A percentile compares a stretch with the other conserved stretches of the same genome.
phyloP scores from a whole-genome alignment of 2,329 filamentous ascomycete species.

The Fusarium agapanthi region DNA sequence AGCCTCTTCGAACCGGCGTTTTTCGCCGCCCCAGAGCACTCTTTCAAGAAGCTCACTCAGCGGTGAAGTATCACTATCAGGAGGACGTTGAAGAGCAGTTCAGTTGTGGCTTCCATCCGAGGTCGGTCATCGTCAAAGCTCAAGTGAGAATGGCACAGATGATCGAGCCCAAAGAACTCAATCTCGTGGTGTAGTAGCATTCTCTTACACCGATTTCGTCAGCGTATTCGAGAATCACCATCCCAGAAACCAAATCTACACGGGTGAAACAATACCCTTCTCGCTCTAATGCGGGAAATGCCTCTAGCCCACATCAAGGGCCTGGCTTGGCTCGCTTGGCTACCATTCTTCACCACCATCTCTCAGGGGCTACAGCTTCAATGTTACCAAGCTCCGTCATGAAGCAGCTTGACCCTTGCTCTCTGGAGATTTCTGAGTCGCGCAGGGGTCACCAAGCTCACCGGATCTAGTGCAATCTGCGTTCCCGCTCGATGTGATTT shows the following conservation, averaged over 20 bases:
- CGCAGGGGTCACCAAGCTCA: conserved; percentile 8
- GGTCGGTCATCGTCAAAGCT: neutral
- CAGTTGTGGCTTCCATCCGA: conserved; percentile 13
- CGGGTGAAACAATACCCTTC: conserved; percentile 32
- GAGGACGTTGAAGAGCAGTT: neutral
- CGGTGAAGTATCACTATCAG: neutral
- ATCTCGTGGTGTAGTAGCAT: neutral
- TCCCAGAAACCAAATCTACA: conserved; percentile 17
- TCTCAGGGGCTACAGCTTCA: conserved; percentile 25
- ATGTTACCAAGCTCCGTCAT: conserved; percentile 34
- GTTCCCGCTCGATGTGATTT: conserved; percentile 29
- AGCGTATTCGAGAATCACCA: neutral
- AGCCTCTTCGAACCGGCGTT: conserved; percentile 38
- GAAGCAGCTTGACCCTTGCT: conserved; percentile 30
- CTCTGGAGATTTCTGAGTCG: conserved; percentile 21
- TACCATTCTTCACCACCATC: conserved; percentile 16
- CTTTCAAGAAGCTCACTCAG: conserved; percentile 3
- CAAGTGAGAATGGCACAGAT: neutral
- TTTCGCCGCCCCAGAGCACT: neutral
- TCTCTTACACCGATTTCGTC: conserved; percentile 4
- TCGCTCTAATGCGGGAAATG: conserved; percentile 29
- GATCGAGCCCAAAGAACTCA: neutral
- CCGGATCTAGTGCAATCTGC: conserved; percentile 21
- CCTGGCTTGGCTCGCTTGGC: conserved; percentile 33
- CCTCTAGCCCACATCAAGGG: conserved; percentile 10